Evolutionary conservation across 805 yeast species (phyloP), one percentile per base, ranked within the genome.

Genomic region (Candida nitratophila): DNA sequence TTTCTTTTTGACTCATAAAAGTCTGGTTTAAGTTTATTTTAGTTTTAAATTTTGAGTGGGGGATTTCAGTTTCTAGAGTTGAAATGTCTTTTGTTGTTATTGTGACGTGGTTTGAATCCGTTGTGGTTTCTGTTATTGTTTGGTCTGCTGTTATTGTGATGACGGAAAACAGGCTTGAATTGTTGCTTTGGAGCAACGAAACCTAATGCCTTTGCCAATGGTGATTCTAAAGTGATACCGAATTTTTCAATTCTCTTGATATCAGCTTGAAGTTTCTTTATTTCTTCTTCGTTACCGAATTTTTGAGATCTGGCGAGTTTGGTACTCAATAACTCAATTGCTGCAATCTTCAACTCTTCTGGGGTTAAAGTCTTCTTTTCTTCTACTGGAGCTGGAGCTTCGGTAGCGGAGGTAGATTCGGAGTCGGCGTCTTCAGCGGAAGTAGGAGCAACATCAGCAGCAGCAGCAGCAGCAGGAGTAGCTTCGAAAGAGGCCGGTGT

Each of bases 201-300:
- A 0, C 89, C 89, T 39, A 84, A 69, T 55, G 83, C 89, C 50
- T 66, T 69, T 32, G 88, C 89, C 51, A 84, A 63, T 10, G 81
- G 74, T 35, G 85, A 79, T 45, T 80, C 80, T 31, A 71, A 60
- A 48, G 81, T 83, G 41, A 87, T 77, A 26, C 97, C 98, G 59
- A 88, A 90, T 68, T 86, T 88, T 60, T 83, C 82, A 50, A 89
- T 78, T 59, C 96, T 77, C 32, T 71, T 71, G 53, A 88, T 67
- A 48, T 77, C 81, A 48, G 76, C 79, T 56, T 77, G 77, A 40
- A 84, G 76, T 33, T 70, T 70, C 22, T 76, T 74, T 19, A 65
- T 66, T 27, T 55, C 59, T 14, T 66, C 65, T n/a, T 68, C 68
- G 48, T 72, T 75, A 20, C 91, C 93, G 54, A 89, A 90, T 61